Evolutionary conservation across 1,284 basidiomycete species (phyloP), one percentile per base, ranked within the genome.

Genomic region (Leccinum fallax): DNA sequence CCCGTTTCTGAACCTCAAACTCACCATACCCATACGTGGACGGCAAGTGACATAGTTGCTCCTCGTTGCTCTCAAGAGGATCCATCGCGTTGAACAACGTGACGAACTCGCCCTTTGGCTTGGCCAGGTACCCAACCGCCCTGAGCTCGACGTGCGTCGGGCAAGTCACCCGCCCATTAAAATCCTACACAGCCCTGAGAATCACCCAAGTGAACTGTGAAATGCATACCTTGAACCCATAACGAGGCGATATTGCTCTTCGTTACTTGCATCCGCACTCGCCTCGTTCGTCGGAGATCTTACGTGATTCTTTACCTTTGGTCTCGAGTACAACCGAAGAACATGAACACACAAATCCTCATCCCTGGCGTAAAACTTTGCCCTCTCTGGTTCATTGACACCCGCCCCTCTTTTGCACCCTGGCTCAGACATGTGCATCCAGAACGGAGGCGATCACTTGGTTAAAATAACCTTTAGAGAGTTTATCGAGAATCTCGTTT

Each of bases 361-460:
- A 87, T 94, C n/a, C 83, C 97, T 24, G 84, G 87, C 10, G 95
- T 96, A 74, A 72, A 91, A 83, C 19, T 10, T 46, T 19, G 19
- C 36, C 36, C 15, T 38, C 43, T 11, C 26, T 24, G 1, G 53
- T n/a, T 30, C 60, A 30, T 10, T 57, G 26, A 69, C 61, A 38
- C 51, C 46, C 54, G 26, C 55, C 38, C 9, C 66, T 68, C 57
- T 65, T 51, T 58, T 54, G 49, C 55, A 48, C 55, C 58, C 59
- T 2, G 66, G 95, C 57, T 89, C 93, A 57, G 97, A 99, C 78
- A 85, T 91, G 11, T 97, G 95, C 70, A 87, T 99, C 77, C 99
- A 99, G 88, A 99, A 99, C 71, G 95, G 95, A 11, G 97, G 97
- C 0, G 95, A 98, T 69, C 87, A 89, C 60, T 80, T 99, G 52